phyloP scores from a whole-genome alignment of 31 red algal genomes.

The Porphyra umbilicalis region DNA sequence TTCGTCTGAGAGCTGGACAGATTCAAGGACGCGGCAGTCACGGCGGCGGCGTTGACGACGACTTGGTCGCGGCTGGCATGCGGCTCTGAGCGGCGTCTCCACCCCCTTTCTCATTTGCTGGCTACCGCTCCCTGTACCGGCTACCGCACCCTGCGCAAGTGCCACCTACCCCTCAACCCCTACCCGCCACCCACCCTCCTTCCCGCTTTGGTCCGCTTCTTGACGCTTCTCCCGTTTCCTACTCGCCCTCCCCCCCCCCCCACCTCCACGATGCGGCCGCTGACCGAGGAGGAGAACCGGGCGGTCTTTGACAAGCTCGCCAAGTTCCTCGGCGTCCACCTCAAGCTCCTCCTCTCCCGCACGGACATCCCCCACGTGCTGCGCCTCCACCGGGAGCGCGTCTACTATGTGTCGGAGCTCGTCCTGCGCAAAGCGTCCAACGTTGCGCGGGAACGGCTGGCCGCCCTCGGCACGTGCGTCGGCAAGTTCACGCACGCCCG shows the following conservation, averaged over 20 bases:
- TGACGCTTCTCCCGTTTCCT: too few relatives aligned
- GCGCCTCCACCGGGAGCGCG: slow-evolving; percentile 82
- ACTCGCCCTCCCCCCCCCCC: background rate
- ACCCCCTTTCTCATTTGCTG: too few relatives aligned
- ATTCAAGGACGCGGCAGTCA: too few relatives aligned
- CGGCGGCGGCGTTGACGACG: too few relatives aligned
- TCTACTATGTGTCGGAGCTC: slow-evolving; percentile 74
- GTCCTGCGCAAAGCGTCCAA: slow-evolving; percentile 51
- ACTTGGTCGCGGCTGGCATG: too few relatives aligned
- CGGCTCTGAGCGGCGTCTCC: too few relatives aligned
- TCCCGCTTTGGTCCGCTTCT: too few relatives aligned
- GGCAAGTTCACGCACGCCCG: slow-evolving; percentile 93
- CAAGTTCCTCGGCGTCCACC: slow-evolving; percentile 67
- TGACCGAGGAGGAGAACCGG: slow-evolving; percentile 83
- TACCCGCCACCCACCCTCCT: too few relatives aligned
- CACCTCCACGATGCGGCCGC: slow-evolving; percentile 42
- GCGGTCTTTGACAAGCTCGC: slow-evolving; percentile 89
- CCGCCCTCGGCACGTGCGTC: slow-evolving; percentile 72
- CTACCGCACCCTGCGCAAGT: too few relatives aligned
- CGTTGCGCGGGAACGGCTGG: slow-evolving; percentile 48
- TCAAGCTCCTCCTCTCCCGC: slow-evolving; percentile 74
- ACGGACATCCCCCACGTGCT: slow-evolving; percentile 57
- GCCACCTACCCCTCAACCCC: too few relatives aligned
- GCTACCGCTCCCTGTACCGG: too few relatives aligned
- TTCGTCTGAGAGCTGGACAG: too few relatives aligned